Evolutionary conservation across 78 protist species (phyloP), one percentile per base, ranked within the genome.

Genomic region (Goniomonas avonlea): DNA sequence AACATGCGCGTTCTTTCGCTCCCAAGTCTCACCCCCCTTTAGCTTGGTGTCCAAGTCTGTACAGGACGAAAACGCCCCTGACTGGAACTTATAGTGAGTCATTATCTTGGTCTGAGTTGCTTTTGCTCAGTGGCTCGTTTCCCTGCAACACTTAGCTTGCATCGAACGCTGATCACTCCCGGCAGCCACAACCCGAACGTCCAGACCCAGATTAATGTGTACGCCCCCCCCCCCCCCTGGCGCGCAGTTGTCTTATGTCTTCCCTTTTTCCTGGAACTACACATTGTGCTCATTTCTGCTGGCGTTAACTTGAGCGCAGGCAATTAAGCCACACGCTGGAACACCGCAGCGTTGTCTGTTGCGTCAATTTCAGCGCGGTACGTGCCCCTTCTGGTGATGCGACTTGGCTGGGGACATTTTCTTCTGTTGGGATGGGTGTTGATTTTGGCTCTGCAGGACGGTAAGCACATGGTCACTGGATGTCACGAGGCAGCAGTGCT

Each of bases 311-410:
- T n/a, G n/a, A n/a, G n/a, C n/a, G n/a, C n/a, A n/a, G n/a, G n/a
- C n/a, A n/a, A n/a, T n/a, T n/a, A n/a, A n/a, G n/a, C 31, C 91
- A 88, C 50, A 88, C 47, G 45, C 32, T 88, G 48, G 63, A 34
- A 9, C 91, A 88, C 86, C 50, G 56, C 39, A 85, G 85, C 59
- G 93, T 90, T 3, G 93, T 90, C 23, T 90, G 93, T 55, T 90
- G 93, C 69, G 91, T 90, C 55, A 80, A 77, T 18, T 90, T 90
- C 80, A n/a, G n/a, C n/a, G n/a, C n/a, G n/a, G n/a, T n/a, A n/a
- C n/a, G n/a, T n/a, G n/a, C n/a, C n/a, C n/a, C n/a, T n/a, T n/a
- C n/a, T n/a, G n/a, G n/a, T n/a, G n/a, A n/a, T n/a, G n/a, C n/a
- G n/a, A n/a, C n/a, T n/a, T n/a, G n/a, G n/a, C n/a, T n/a, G n/a